Conservation (phyloP, 257 asterid species). For the Haberlea rhodopensis region DNA sequence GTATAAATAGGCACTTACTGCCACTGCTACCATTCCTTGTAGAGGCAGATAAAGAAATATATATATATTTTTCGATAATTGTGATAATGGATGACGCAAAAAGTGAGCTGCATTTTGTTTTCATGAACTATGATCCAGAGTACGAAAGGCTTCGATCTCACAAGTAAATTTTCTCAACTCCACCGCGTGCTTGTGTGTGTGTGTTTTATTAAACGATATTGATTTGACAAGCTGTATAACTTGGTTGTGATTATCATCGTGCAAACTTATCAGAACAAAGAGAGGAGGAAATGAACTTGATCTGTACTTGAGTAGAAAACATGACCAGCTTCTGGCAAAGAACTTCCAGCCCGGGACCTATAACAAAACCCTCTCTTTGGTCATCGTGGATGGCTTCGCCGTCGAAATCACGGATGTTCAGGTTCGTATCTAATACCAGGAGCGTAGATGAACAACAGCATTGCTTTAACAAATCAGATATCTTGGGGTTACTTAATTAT, state of each 20-base stretch:
- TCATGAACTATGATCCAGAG: conserved; percentile 85
- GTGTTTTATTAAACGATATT: background rate
- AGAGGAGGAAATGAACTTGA: conserved; percentile 63
- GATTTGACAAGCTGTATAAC: background rate
- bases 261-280: conserved; percentile 37
- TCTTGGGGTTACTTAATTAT: no score
- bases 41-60: background rate
- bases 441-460: background rate
- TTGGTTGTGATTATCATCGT: background rate
- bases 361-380: conserved; percentile 70
- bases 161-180: conserved; percentile 34
- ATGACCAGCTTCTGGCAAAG: conserved; percentile 63
- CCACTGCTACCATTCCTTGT: conserved; percentile 22
- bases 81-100: conserved; percentile 36
- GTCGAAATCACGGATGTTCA: conserved; percentile 73
- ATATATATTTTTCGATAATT: background rate
- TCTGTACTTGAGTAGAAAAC: conserved; percentile 72
- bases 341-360: conserved; percentile 58
- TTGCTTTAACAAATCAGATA: background rate
- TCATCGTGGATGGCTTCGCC: conserved; percentile 82
- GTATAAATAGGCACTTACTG: conserved; percentile 35
- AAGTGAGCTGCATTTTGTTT: conserved; percentile 64
- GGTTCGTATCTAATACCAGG: conserved; percentile 33
- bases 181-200: background rate
- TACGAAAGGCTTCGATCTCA: conserved; percentile 73